phyloP scores from a whole-genome alignment of 2,329 filamentous ascomycete genomes.

The Phialocephala subalpina region DNA sequence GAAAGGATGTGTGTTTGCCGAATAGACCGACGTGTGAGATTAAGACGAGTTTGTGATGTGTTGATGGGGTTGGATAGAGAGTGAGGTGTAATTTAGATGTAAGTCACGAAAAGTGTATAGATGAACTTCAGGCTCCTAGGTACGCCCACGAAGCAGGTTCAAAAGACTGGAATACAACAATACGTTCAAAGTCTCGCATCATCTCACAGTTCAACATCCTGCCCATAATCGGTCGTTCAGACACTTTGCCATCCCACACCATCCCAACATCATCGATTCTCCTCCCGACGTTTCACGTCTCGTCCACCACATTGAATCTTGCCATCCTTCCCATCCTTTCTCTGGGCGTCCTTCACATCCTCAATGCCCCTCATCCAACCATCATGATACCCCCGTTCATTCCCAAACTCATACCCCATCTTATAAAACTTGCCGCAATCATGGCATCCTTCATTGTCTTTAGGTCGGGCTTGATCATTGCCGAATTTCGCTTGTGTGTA shows the following conservation, averaged over 20 bases:
- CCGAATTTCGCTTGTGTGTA: background rate
- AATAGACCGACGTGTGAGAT: slow-evolving; percentile 21
- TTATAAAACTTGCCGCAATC: background rate
- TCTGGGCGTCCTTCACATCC: background rate
- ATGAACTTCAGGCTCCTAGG: background rate
- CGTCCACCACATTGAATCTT: no score
- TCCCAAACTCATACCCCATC: background rate
- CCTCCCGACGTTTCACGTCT: background rate
- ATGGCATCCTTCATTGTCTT: background rate
- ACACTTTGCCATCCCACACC: no score
- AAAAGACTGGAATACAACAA: no score
- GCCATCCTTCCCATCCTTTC: background rate
- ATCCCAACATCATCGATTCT: background rate
- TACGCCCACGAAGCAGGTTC: background rate
- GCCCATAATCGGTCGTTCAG: no score
- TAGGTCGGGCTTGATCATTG: background rate
- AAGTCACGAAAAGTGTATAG: background rate
- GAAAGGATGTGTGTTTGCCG: slow-evolving; percentile 44
- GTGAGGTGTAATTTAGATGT: background rate
- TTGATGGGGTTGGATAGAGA: background rate
- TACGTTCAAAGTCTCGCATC: background rate
- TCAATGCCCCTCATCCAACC: background rate
- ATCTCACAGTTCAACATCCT: background rate
- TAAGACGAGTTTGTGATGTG: slow-evolving; percentile 12
- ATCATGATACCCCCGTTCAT: background rate